Percentiles rank a stretch among this genome's conserved stretches.
These are phyloP conservation scores for Suzukiozyma palmioleophila DNA, from an alignment of 1,139 yeast genomes.

Conservation along the genomic window DNA sequence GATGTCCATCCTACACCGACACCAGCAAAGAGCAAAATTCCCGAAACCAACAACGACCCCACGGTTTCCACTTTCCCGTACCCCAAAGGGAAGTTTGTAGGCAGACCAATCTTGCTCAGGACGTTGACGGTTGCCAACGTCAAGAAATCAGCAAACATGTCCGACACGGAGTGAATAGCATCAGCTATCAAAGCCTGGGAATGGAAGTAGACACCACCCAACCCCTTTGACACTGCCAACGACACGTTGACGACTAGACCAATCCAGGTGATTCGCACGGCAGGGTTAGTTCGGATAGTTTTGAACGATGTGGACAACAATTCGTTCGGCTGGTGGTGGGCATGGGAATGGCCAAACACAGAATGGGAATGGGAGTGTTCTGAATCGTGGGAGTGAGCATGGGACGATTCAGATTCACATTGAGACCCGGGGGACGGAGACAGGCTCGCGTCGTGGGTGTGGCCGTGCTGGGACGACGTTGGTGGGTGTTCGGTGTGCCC, in stretches of 20 bases:
- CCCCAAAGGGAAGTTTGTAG: slow-evolving; percentile 70
- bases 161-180: slow-evolving; percentile 88
- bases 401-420: slow-evolving; percentile 8
- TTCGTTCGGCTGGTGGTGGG: slow-evolving; percentile 40
- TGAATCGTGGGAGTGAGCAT: slow-evolving; percentile 28
- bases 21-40: slow-evolving; percentile 82
- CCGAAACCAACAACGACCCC: slow-evolving; percentile 85
- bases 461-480: too few species aligned
- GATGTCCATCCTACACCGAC: slow-evolving; percentile 89
- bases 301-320: slow-evolving; percentile 26
- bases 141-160: slow-evolving; percentile 81
- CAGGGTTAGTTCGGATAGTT: slow-evolving; percentile 58
- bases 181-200: slow-evolving; percentile 94
- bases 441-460: slow-evolving; percentile 4
- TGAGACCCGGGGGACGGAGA: slow-evolving; percentile 5
- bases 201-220: slow-evolving; percentile 89
- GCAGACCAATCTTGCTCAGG: slow-evolving; percentile 62
- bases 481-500: too few species aligned
- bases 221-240: slow-evolving; percentile 81
- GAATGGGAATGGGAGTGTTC: slow-evolving; percentile 20
- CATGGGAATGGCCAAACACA: slow-evolving; percentile 23
- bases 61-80: slow-evolving; percentile 90
- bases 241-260: slow-evolving; percentile 80
- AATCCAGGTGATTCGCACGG: slow-evolving; percentile 88
- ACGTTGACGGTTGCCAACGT: slow-evolving; percentile 87